Evolutionary conservation across 208 protist genomes (phyloP).

Genomic region (Leishmania mexicana): DNA sequence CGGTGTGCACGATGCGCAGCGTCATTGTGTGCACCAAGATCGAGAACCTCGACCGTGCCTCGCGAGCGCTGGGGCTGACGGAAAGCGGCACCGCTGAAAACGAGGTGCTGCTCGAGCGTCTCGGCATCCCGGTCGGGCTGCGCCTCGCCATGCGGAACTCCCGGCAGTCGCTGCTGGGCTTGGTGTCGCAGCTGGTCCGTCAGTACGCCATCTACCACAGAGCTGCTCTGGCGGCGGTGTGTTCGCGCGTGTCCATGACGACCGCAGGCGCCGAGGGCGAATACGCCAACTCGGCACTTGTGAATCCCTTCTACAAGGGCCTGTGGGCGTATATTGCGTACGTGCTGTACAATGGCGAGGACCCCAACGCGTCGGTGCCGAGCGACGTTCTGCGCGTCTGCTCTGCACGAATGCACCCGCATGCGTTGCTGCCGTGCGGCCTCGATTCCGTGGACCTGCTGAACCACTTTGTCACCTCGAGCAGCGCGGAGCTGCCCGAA

Average conservation of each 20-base stretch:
- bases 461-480: slow-evolving; percentile 52
- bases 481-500: slow-evolving; percentile 28
- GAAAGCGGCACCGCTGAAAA: slow-evolving; percentile 32
- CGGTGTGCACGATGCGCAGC: slow-evolving; percentile 51
- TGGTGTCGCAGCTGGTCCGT: slow-evolving; percentile 77
- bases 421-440: slow-evolving; percentile 70
- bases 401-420: slow-evolving; percentile 60
- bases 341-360: slow-evolving; percentile 17
- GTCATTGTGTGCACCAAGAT: slow-evolving; percentile 80
- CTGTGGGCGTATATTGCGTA: slow-evolving; percentile 56
- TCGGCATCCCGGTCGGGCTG: slow-evolving; percentile 32
- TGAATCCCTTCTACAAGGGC: slow-evolving; percentile 74
- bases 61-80: slow-evolving; percentile 29
- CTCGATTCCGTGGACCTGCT: slow-evolving; percentile 63
- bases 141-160: slow-evolving; percentile 37
- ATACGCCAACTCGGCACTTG: slow-evolving; percentile 34
- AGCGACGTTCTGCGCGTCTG: slow-evolving; percentile 44
- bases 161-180: slow-evolving; percentile 46
- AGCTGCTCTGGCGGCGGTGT: slow-evolving; percentile 57
- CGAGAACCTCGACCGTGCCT: slow-evolving; percentile 59
- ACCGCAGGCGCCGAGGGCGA: slow-evolving; percentile 33
- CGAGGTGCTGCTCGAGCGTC: slow-evolving; percentile 29
- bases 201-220: slow-evolving; percentile 68
- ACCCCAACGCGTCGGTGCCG: slow-evolving; percentile 12
- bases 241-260: slow-evolving; percentile 66